These are phyloP conservation scores for Hawksworthiomyces lignivorus DNA, from an alignment of 2,329 filamentous ascomycete genomes.

Conservation along the genomic window DNA sequence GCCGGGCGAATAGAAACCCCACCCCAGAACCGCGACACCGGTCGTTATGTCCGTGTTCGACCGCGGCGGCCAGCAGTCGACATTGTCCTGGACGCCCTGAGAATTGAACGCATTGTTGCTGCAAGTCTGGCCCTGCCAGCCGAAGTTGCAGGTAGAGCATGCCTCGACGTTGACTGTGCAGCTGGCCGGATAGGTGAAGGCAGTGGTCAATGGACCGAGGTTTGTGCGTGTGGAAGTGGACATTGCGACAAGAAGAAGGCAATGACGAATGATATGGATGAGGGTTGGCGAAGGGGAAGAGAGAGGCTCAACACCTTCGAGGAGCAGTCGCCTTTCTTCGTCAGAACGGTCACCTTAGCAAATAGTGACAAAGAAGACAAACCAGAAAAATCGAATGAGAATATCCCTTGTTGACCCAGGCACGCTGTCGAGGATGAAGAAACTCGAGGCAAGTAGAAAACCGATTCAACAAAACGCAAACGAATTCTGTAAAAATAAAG, in stretches of 20 bases:
- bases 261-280: no score
- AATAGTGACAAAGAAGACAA: no score
- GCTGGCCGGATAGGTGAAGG: constrained; percentile 14
- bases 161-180: constrained; percentile 16
- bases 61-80: constrained; percentile 18
- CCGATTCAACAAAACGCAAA: no score
- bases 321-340: no score
- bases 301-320: no score
- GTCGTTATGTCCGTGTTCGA: neutral
- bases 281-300: no score
- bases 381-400: no score
- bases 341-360: no score
- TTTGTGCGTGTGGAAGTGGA: neutral
- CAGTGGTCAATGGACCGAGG: constrained; percentile 18
- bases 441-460: no score
- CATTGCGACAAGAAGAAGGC: neutral
- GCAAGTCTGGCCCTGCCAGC: constrained; percentile 17
- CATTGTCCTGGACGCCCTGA: constrained; percentile 12
- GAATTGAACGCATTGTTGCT: constrained; percentile 7
- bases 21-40: constrained; percentile 12
- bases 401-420: no score
- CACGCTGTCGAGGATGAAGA: no score
- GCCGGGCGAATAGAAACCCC: constrained; percentile 18
- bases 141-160: constrained; percentile 13
- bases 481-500: no score